These are phyloP conservation scores for Gyromitra esculenta DNA, from an alignment of 2,329 filamentous ascomycete species.

Conservation along the genomic window DNA sequence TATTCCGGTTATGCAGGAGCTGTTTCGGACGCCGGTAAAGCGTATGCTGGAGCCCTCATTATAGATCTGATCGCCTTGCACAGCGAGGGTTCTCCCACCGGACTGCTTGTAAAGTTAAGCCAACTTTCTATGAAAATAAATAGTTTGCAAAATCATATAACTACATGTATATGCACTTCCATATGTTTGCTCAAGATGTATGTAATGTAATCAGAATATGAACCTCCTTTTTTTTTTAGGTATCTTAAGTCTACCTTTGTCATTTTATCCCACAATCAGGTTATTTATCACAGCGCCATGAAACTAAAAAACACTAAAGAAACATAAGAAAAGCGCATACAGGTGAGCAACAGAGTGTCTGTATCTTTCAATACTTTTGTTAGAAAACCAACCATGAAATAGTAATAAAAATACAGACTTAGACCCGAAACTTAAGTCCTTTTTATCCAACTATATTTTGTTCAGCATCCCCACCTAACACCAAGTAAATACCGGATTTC, in stretches of 20 bases:
- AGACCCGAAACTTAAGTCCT: not conserved
- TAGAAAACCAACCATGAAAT: conserved; percentile 31
- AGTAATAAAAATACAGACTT: conserved; percentile 26
- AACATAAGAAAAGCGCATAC: conserved; percentile 11
- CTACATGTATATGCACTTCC: conserved; percentile 3
- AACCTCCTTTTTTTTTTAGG: not conserved
- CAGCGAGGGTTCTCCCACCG: not conserved
- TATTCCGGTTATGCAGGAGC: too few species aligned
- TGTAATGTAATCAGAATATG: conserved; percentile 13
- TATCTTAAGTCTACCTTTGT: conserved; percentile 10
- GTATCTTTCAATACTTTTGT: not conserved
- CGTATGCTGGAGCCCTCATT: too few species aligned
- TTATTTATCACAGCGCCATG: conserved; percentile 26
- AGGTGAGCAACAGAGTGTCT: conserved; percentile 8
- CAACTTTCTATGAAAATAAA: conserved; percentile 8
- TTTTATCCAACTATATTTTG: not conserved
- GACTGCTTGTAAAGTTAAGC: not conserved
- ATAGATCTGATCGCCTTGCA: not conserved
- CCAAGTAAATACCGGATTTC: conserved; percentile 97
- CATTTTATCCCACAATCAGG: conserved; percentile 14
- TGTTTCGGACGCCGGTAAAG: too few species aligned
- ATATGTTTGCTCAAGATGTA: not conserved
- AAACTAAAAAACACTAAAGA: not conserved
- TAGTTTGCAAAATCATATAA: not conserved
- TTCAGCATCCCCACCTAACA: conserved; percentile 68